Evolutionary conservation across 2,329 filamentous ascomycete genomes (phyloP), one percentile per base, ranked within the genome.

Genomic region (Paracoccidioides brasiliensis): DNA sequence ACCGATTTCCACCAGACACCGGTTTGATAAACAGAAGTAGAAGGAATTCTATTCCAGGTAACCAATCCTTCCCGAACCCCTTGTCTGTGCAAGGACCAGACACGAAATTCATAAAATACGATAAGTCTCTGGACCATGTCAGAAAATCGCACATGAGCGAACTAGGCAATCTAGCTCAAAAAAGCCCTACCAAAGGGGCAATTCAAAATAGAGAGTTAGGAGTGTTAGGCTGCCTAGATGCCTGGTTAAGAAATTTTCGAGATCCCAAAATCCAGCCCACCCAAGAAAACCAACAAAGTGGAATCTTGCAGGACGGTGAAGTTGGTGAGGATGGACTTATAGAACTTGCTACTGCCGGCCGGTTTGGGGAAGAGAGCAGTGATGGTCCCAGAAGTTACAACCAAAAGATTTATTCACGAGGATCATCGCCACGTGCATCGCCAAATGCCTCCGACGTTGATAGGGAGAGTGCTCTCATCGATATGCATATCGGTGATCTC

Each of bases 331-430:
- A 38, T 43, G 38, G 14, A 10, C 35, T 42, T 28, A 6, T 33
- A 37, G 22, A 50, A n/a, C 15, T 33, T 28, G 37, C n/a, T 28
- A 40, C 35, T 30, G 35, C 44, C 10, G 12, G 45, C 10, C 37
- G 37, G 5, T 50, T 55, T 51, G 53, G 43, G 30, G 38, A 46
- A 14, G 10, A 58, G 45, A 52, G 6, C 45, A 28, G 8, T 42
- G 6, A 35, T 37, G 15, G 10, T 43, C 9, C 35, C 30, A 38
- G 30, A n/a, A 40, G 44, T n/a, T 40, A 2, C 12, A 30, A 5
- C 3, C 49, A 30, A 41, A 37, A 22, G 7, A 3, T 12, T 9
- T 52, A 10, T 52, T 10, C 37, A 14, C 22, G 3, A 9, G 38
- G 22, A 38, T 9, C 30, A 5, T 22, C 49, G 15, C 10, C 35